Evolutionary conservation across 164 flowering plant species (phyloP).

Genomic region (Magnolia sinica): DNA sequence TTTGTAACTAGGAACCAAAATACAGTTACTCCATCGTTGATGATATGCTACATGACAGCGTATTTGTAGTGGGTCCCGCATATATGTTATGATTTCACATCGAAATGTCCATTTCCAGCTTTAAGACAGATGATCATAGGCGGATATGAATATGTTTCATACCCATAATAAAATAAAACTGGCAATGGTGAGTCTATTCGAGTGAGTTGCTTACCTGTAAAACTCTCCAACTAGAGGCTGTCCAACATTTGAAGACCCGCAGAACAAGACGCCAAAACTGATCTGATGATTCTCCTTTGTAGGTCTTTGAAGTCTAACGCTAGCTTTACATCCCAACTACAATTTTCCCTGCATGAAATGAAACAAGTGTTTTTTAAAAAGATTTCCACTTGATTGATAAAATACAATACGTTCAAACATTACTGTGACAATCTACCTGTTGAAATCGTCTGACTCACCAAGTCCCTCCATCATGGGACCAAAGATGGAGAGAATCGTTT

Average conservation of each 20-base stretch:
- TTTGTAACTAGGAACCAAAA: background rate
- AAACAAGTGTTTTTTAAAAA: no score
- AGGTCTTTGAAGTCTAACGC: conserved; percentile 58
- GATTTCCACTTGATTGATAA: background rate
- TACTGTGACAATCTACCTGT: conserved; percentile 36
- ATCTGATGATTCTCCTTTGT: conserved; percentile 59
- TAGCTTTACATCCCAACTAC: conserved; percentile 66
- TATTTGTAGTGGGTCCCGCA: background rate
- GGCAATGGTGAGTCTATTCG: background rate
- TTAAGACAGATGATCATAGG: background rate
- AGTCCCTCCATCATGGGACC: conserved; percentile 54
- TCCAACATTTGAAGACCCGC: conserved; percentile 44
- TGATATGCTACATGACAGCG: background rate
- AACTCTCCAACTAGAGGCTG: background rate
- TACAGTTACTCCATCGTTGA: background rate
- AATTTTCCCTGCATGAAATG: conserved; percentile 29
- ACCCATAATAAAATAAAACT: no score
- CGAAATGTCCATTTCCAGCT: background rate
- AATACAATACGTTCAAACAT: background rate
- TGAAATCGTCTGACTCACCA: conserved; percentile 32
- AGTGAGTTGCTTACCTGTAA: background rate
- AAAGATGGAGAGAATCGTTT: conserved; percentile 48
- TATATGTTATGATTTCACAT: background rate
- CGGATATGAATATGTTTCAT: background rate
- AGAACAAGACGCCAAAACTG: conserved; percentile 54